Evolutionary conservation across 2,329 filamentous ascomycete genomes (phyloP), one percentile per base, ranked within the genome.

Genomic region (Pyrenochaeta sp.): DNA sequence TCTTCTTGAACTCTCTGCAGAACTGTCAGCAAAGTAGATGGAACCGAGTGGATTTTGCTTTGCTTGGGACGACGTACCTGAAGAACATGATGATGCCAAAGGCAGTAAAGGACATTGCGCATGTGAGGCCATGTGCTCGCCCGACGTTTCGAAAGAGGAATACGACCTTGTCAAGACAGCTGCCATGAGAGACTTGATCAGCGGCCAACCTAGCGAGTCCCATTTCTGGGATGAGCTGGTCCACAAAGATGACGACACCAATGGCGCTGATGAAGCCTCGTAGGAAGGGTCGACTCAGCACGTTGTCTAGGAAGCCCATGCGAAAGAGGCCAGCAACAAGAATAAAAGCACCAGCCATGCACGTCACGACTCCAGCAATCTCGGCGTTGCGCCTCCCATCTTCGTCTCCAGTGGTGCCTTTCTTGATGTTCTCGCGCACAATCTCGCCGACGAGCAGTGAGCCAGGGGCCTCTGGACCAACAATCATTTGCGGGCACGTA

Each of bases 211-310:
- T 78, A 32, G 82, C 83, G 18, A 99, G 82, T 0, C 95, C 95
- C 66, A 96, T 83, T 75, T 98, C 92, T 0, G 94, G 93, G 47
- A 97, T 90, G 39, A 97, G 80, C 77, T 99, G 95, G 74, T 98
- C 95, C 31, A 98, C 91, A 33, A 96, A 87, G 71, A 99, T 98
- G 61, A 98, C 93, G 50, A 97, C 91, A 43, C 95, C 95, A 72
- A 99, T 96, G 45, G 95, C 95, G 51, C 91, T 97, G 77, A 99
- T 97, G 78, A 99, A 99, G 0, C 95, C 95, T 54, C 95, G 84
- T 50, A 98, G 78, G 67, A 99, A 98, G 0, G 95, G 95, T 30
- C 92, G 85, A 64, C 93, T 97, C 31, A 99, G 83, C 10, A 99
- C 93, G 68, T 92, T 97, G 72, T 99, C 95, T 56, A 99, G 77